Conservation (phyloP, 2,329 filamentous ascomycete genomes). For the Mollisiaceae sp. region DNA sequence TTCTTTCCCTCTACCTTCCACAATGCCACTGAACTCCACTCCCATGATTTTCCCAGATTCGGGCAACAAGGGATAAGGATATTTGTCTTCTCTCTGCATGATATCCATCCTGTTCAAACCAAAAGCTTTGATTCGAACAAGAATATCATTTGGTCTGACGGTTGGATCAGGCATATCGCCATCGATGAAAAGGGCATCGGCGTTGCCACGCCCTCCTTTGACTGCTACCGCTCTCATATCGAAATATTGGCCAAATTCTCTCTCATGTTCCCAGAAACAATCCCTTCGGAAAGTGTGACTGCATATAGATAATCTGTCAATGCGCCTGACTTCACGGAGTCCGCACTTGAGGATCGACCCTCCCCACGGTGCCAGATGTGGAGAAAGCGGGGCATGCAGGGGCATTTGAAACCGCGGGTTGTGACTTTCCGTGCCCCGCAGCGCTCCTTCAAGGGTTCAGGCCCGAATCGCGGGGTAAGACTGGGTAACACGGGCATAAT, state of each 20-base stretch:
- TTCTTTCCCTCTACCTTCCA: not conserved
- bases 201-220: constrained; percentile 1
- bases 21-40: constrained; percentile 7
- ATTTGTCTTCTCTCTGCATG: constrained; percentile 8
- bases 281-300: not conserved
- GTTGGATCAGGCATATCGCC: not conserved
- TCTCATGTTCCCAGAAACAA: not conserved
- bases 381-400: constrained; percentile 2
- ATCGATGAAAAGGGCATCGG: constrained; percentile 9
- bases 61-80: not conserved
- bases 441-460: not conserved
- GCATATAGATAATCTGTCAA: not conserved
- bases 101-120: constrained; percentile 8
- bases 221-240: constrained; percentile 2
- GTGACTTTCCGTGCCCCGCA: constrained; percentile 4
- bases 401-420: constrained; percentile 1
- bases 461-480: not conserved
- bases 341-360: not conserved
- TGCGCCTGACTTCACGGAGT: not conserved
- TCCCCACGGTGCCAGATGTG: not conserved
- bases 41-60: constrained; percentile 7
- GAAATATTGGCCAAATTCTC: not conserved
- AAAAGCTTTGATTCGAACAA: constrained; percentile 5
- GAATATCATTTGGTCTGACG: constrained; percentile 1
- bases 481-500: not conserved